phyloP scores from a whole-genome alignment of 2,329 filamentous ascomycete genomes.

The Pseudogymnoascus destructans region DNA sequence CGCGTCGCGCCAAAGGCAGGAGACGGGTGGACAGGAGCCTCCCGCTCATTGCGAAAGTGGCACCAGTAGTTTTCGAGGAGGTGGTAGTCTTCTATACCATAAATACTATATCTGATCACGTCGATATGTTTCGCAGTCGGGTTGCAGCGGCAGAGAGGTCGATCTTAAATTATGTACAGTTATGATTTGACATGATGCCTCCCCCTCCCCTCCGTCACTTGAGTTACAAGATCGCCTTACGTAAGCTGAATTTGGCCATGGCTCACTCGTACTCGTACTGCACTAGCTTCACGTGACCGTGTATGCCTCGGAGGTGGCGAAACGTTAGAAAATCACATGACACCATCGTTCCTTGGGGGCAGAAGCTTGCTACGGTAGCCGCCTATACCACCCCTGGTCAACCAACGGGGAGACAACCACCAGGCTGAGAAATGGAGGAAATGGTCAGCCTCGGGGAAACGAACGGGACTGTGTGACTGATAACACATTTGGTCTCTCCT shows the following conservation, averaged over 20 bases:
- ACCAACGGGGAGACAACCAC: not conserved
- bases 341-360: not conserved
- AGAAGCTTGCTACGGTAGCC: conserved; percentile 1
- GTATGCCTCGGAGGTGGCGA: not conserved
- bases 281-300: not conserved
- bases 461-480: conserved; percentile 1
- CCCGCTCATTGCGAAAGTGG: conserved; percentile 24
- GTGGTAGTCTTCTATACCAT: conserved; percentile 17
- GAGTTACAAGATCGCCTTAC: conserved; percentile 2
- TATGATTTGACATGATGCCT: conserved; percentile 8
- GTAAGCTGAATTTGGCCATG: not conserved
- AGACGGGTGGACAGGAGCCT: conserved; percentile 62
- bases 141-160: conserved; percentile 10
- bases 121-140: not conserved
- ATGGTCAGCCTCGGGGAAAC: conserved; percentile 3
- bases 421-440: not conserved
- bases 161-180: conserved; percentile 15
- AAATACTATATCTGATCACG: conserved; percentile 2
- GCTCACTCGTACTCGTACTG: not conserved
- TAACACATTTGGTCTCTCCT: conserved; percentile 7
- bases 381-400: not conserved
- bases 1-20: conserved; percentile 51
- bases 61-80: conserved; percentile 5
- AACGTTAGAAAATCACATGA: not conserved
- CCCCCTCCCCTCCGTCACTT: conserved; percentile 7